Evolutionary conservation across 73 alveolate genomes (phyloP).

Genomic region (Tetrahymena malaccensis): DNA sequence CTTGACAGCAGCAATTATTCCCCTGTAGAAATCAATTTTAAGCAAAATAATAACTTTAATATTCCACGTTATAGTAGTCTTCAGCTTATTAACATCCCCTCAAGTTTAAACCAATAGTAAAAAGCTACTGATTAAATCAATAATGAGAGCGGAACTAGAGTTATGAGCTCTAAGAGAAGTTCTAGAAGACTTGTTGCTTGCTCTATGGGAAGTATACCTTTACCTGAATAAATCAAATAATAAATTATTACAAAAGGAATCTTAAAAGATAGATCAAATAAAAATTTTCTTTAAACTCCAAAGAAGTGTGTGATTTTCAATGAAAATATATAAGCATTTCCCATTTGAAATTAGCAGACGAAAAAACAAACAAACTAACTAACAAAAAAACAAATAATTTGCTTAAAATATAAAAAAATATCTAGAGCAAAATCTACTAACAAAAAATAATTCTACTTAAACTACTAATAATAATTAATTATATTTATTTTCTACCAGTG

Average conservation of each 20-base stretch:
- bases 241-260: not conserved
- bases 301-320: not conserved
- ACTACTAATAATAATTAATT: no score
- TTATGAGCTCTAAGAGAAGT: not conserved
- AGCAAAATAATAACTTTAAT: no score
- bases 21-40: not conserved
- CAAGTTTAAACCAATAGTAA: not conserved
- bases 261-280: not conserved
- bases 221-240: not conserved
- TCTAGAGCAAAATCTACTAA: no score
- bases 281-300: not conserved
- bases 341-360: not conserved
- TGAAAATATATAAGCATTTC: not conserved
- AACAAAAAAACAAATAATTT: no score
- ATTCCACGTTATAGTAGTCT: not conserved
- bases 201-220: not conserved
- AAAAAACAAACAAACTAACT: no score
- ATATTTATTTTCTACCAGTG: no score
- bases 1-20: not conserved
- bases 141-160: not conserved
- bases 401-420: no score
- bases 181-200: not conserved
- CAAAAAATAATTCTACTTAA: no score
- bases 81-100: not conserved
- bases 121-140: no score